Conservation (phyloP, 2,329 filamentous ascomycete genomes). For the Blumeria graminis region DNA sequence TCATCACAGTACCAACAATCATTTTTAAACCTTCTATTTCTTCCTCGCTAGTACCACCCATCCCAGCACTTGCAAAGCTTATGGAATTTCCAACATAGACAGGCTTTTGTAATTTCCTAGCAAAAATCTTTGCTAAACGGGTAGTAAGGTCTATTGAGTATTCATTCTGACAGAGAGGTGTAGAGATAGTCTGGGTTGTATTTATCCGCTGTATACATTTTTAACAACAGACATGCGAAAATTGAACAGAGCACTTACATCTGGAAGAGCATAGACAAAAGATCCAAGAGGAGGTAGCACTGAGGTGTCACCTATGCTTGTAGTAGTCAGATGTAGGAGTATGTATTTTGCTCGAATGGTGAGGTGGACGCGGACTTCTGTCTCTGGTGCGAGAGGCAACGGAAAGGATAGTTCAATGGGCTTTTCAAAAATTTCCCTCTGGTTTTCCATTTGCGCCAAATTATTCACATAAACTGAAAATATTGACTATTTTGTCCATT, state of each 20-base stretch:
- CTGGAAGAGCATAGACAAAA: constrained; percentile 81
- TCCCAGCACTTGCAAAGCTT: constrained; percentile 45
- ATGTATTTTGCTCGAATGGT: constrained; percentile 32
- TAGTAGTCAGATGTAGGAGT: constrained; percentile 36
- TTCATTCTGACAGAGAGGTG: constrained; percentile 53
- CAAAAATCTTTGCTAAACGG: constrained; percentile 60
- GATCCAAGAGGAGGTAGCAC: constrained; percentile 44
- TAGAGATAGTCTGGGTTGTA: constrained; percentile 43
- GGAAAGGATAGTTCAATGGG: constrained; percentile 29
- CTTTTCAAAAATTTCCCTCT: too few relatives aligned
- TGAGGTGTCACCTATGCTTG: constrained; percentile 26
- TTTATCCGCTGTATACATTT: constrained; percentile 12
- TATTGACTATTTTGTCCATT: too few relatives aligned
- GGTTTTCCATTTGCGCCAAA: too few relatives aligned
- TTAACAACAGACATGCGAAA: constrained; percentile 1
- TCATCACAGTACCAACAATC: constrained; percentile 45
- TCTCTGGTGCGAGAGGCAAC: constrained; percentile 33
- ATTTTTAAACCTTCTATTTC: constrained; percentile 73
- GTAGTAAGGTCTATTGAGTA: constrained; percentile 68
- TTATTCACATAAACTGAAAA: too few relatives aligned
- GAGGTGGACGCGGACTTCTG: constrained; percentile 34
- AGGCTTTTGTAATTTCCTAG: constrained; percentile 44
- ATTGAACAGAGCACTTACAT: constrained; percentile 30
- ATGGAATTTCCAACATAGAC: constrained; percentile 85
- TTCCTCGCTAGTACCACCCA: constrained; percentile 69